A percentile compares a stretch with the other conserved stretches of the same genome.
These are phyloP conservation scores for Mucor racemosus DNA, from an alignment of 371 early-diverging fungal genomes.

Conservation along the genomic window DNA sequence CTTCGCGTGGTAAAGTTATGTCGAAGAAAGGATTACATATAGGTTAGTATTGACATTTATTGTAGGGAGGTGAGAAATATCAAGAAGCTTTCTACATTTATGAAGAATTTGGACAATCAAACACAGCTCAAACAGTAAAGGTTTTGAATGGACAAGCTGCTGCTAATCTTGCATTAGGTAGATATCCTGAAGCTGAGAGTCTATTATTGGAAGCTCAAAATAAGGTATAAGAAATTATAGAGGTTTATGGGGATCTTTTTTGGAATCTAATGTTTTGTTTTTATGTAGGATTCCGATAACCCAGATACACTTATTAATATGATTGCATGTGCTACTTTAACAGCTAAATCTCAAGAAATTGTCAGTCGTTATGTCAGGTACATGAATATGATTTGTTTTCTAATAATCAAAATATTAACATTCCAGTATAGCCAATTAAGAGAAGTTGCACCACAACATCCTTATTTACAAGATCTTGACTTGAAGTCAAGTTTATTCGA, in stretches of 20 bases:
- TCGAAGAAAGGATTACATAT: background rate
- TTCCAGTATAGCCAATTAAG: slow-evolving; percentile 70
- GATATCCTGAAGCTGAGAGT: slow-evolving; percentile 87
- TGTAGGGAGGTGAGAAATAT: slow-evolving; percentile 78
- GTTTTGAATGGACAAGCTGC: slow-evolving; percentile 87
- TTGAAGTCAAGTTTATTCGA: slow-evolving; percentile 86
- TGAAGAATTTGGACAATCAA: slow-evolving; percentile 89
- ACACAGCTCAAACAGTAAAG: slow-evolving; percentile 72
- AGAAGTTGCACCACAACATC: slow-evolving; percentile 81
- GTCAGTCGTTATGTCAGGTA: slow-evolving; percentile 72
- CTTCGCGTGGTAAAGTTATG: slow-evolving; percentile 63
- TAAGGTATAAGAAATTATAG: slow-evolving; percentile 54
- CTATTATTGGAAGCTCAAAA: slow-evolving; percentile 81
- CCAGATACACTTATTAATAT: slow-evolving; percentile 91
- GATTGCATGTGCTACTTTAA: slow-evolving; percentile 70
- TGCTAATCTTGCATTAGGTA: slow-evolving; percentile 79
- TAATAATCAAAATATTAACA: background rate
- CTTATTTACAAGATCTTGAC: slow-evolving; percentile 77
- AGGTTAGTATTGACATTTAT: background rate
- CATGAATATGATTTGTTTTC: background rate
- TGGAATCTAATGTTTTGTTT: background rate
- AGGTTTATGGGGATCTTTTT: background rate
- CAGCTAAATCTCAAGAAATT: slow-evolving; percentile 74
- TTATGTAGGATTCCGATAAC: slow-evolving; percentile 70
- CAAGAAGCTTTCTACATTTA: slow-evolving; percentile 92